Evolutionary conservation across 2,329 filamentous ascomycete genomes (phyloP).

Genomic region (Celoporthe dispersa): DNA sequence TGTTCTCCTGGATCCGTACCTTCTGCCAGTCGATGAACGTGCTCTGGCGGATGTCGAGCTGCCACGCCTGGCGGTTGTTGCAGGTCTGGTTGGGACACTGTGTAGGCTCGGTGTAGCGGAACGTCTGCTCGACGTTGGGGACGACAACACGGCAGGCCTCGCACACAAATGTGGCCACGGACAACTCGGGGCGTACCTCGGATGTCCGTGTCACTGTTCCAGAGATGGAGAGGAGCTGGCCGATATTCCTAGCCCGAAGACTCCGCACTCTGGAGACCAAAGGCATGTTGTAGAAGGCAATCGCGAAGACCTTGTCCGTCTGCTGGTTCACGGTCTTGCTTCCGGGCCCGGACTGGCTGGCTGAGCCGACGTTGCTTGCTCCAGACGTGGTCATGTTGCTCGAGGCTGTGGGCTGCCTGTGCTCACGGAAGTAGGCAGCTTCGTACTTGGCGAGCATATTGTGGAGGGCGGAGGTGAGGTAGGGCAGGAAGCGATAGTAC

Average conservation of each 20-base stretch:
- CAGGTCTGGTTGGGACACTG: slow-evolving; percentile 91
- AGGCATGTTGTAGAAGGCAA: slow-evolving; percentile 92
- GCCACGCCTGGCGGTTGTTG: slow-evolving; percentile 90
- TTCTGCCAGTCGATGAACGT: slow-evolving; percentile 99
- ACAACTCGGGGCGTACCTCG: slow-evolving; percentile 92
- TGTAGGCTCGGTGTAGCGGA: slow-evolving; percentile 94
- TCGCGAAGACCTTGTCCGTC: slow-evolving; percentile 92
- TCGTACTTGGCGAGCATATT: slow-evolving; percentile 95
- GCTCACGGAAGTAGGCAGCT: slow-evolving; percentile 89
- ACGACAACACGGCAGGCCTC: slow-evolving; percentile 84
- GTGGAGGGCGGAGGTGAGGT: slow-evolving; percentile 85
- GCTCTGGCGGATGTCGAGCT: slow-evolving; percentile 93
- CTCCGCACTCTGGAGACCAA: slow-evolving; percentile 85
- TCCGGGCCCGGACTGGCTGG: slow-evolving; percentile 67
- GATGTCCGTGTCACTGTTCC: slow-evolving; percentile 96
- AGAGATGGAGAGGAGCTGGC: slow-evolving; percentile 91
- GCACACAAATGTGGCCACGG: slow-evolving; percentile 89
- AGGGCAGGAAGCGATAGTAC: slow-evolving; percentile 95
- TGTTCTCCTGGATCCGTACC: slow-evolving; percentile 97
- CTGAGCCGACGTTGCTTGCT: slow-evolving; percentile 64
- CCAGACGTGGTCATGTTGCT: slow-evolving; percentile 73
- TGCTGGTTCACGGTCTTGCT: slow-evolving; percentile 88
- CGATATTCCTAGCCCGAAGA: slow-evolving; percentile 86
- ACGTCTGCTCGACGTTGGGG: slow-evolving; percentile 93
- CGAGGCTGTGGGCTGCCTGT: slow-evolving; percentile 81